Evolutionary conservation across 1,139 yeast species (phyloP).

Genomic region (Keqinozyma sinolaborantium): DNA sequence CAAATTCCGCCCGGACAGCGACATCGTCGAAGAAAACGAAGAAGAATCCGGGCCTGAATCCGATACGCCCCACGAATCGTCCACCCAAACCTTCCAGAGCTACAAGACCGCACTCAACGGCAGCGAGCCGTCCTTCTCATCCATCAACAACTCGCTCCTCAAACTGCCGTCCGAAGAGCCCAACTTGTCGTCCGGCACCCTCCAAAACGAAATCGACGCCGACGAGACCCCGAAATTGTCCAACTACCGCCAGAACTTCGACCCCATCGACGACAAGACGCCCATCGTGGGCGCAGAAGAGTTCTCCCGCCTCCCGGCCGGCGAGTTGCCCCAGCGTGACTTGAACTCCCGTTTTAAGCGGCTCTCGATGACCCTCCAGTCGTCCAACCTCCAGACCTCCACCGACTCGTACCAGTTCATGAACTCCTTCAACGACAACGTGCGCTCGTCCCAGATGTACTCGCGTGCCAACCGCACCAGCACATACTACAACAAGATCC

Average conservation of each 20-base stretch:
- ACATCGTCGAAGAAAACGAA: constrained; percentile 7
- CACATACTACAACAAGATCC: constrained; percentile 32
- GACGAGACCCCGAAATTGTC: constrained; percentile 30
- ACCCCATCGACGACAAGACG: constrained; percentile 23
- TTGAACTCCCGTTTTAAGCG: constrained; percentile 38
- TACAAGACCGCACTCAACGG: constrained; percentile 2
- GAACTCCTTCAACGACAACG: constrained; percentile 39
- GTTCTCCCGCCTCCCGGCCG: constrained; percentile 4
- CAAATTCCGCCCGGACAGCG: constrained; percentile 4
- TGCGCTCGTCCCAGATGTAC: constrained; percentile 9
- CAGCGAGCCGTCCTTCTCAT: constrained; percentile 26
- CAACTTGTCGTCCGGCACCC: constrained; percentile 7
- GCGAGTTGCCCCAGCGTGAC: constrained; percentile 30
- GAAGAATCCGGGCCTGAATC: constrained; percentile 1
- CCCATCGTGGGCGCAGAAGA: constrained; percentile 20
- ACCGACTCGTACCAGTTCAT: constrained; percentile 41
- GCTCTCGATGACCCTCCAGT: constrained; percentile 37
- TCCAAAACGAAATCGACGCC: constrained; percentile 15
- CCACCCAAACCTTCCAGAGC: constrained; percentile 1
- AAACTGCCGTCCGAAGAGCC: constrained; percentile 12
- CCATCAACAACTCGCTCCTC: constrained; percentile 31
- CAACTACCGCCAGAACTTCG: constrained; percentile 7
- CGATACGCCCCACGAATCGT: not conserved
- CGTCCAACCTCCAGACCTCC: constrained; percentile 24
- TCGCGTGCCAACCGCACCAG: constrained; percentile 17